phyloP scores from a whole-genome alignment of 2,329 filamentous ascomycete genomes.

The Alternaria gaisen region DNA sequence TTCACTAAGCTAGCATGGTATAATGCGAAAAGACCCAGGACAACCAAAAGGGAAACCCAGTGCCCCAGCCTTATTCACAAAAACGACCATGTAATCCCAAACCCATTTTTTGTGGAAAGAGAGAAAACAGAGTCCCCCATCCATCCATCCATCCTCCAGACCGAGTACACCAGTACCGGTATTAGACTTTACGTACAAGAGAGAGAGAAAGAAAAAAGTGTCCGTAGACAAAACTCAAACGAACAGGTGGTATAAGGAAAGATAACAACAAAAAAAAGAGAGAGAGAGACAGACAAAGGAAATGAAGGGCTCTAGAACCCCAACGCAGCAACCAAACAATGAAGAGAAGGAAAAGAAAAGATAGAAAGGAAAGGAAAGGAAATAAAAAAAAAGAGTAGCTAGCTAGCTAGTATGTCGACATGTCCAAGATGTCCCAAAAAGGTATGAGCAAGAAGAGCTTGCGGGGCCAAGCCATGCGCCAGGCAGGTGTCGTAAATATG shows the following conservation, averaged over 20 bases:
- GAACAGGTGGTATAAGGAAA: neutral
- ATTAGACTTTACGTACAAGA: neutral
- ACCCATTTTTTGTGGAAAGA: neutral
- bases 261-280: no score
- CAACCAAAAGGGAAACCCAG: no score
- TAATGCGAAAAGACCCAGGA: neutral
- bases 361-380: no score
- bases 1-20: neutral
- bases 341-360: neutral
- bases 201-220: neutral
- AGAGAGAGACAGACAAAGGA: neutral
- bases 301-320: neutral
- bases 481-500: neutral
- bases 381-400: neutral
- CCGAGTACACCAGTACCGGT: neutral
- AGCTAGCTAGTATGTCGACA: neutral
- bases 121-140: neutral
- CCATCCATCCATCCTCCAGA: neutral
- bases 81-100: neutral
- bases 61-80: no score
- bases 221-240: neutral
- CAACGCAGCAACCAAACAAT: no score
- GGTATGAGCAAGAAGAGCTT: neutral
- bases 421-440: no score
- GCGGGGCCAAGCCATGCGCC: neutral